Evolutionary conservation across 225 moss, liverwort and hornwort genomes (phyloP).

Genomic region (Physcomitrellopsis africana): DNA sequence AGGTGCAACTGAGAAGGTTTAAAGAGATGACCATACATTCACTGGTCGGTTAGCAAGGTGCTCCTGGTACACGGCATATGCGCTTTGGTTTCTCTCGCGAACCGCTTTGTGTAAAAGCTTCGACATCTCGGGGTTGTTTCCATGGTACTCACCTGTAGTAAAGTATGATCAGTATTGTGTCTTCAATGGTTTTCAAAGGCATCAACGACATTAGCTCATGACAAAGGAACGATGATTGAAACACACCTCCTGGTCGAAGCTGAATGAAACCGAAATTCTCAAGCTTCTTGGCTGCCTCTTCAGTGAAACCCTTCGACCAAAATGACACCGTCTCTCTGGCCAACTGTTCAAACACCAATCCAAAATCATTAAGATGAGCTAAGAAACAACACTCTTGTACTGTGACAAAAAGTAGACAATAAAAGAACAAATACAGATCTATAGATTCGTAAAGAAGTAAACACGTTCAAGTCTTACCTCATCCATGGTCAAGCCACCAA

Average conservation of each 20-base stretch:
- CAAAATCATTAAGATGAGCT: neutral
- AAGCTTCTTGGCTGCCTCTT: slow-evolving; percentile 82
- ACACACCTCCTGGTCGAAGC: slow-evolving; percentile 80
- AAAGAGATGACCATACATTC: slow-evolving; percentile 52
- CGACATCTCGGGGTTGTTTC: slow-evolving; percentile 99
- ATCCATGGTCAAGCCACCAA: slow-evolving; percentile 76
- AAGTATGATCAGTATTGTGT: neutral
- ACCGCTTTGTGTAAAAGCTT: slow-evolving; percentile 97
- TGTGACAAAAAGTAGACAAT: neutral
- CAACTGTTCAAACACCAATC: slow-evolving; percentile 54
- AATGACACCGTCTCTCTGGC: slow-evolving; percentile 81
- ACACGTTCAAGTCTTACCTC: slow-evolving; percentile 54
- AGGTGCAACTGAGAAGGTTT: neutral
- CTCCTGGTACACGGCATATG: slow-evolving; percentile 86
- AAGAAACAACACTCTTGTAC: neutral
- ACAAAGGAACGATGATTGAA: neutral
- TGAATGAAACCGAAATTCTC: slow-evolving; percentile 96
- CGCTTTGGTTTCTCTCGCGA: slow-evolving; percentile 87
- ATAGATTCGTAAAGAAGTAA: neutral
- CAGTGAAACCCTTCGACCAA: slow-evolving; percentile 89
- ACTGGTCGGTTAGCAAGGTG: slow-evolving; percentile 81
- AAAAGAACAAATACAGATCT: neutral
- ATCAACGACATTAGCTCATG: neutral
- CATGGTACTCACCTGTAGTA: slow-evolving; percentile 86
- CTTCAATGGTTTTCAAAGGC: neutral